These are phyloP conservation scores for Ascosphaera apis DNA, from an alignment of 2,329 filamentous ascomycete species.

Conservation along the genomic window DNA sequence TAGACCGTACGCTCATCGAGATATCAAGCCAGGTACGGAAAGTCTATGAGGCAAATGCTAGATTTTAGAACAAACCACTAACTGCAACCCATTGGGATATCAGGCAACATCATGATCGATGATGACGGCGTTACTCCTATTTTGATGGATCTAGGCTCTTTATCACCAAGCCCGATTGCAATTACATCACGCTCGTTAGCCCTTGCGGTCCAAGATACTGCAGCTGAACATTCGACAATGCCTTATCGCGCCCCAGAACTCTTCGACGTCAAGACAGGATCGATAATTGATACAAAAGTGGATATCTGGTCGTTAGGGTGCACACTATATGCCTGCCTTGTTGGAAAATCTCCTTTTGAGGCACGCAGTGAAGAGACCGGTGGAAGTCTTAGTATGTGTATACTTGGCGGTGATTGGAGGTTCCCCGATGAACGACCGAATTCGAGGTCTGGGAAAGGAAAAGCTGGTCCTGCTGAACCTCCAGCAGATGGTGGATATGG, in stretches of 20 bases:
- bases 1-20: slow-evolving; percentile 74
- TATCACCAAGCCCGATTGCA: slow-evolving; percentile 65
- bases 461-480: slow-evolving; percentile 11
- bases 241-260: slow-evolving; percentile 93
- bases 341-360: slow-evolving; percentile 94
- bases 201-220: slow-evolving; percentile 77
- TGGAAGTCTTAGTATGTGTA: slow-evolving; percentile 75
- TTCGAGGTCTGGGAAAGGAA: slow-evolving; percentile 34
- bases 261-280: slow-evolving; percentile 90
- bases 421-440: slow-evolving; percentile 68
- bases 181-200: slow-evolving; percentile 81
- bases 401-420: slow-evolving; percentile 82
- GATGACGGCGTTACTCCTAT: slow-evolving; percentile 75
- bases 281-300: slow-evolving; percentile 80
- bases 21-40: slow-evolving; percentile 75
- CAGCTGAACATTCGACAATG: slow-evolving; percentile 95
- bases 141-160: slow-evolving; percentile 88
- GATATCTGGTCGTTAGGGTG: slow-evolving; percentile 97
- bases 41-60: neutral
- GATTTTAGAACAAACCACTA: neutral
- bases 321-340: slow-evolving; percentile 89
- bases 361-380: slow-evolving; percentile 89
- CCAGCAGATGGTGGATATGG: slow-evolving; percentile 21
- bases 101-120: slow-evolving; percentile 91
- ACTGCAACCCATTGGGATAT: neutral